phyloP scores from a whole-genome alignment of 768 basidiomycete species.

The Lanmaoa pseudosensibilis region DNA sequence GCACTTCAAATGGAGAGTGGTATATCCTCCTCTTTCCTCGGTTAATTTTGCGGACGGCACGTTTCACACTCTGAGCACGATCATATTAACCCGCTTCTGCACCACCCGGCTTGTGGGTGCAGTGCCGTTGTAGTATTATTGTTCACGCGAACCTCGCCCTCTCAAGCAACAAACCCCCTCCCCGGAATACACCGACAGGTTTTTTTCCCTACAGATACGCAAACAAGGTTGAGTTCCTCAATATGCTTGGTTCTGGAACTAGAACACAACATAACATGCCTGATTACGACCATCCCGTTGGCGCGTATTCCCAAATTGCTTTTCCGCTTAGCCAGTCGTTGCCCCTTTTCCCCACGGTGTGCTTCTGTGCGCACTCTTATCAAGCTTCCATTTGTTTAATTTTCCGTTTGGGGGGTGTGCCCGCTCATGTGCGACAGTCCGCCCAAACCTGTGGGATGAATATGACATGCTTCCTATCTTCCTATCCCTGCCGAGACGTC shows the following conservation, averaged over 20 bases:
- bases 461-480: not conserved
- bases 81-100: not conserved
- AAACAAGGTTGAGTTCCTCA: conserved; percentile 19
- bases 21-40: not conserved
- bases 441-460: conserved; percentile 4
- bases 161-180: not conserved
- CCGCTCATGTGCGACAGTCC: conserved; percentile 3
- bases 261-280: not conserved
- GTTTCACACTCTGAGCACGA: not conserved
- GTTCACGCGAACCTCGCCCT: conserved; percentile 3
- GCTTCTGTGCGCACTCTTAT: conserved; percentile 15
- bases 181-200: not conserved
- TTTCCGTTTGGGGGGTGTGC: conserved; percentile 2
- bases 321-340: not conserved
- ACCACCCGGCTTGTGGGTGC: not conserved
- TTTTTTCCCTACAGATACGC: not conserved
- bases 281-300: conserved; percentile 8
- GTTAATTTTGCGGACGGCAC: not conserved
- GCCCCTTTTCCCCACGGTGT: conserved; percentile 10
- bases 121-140: not conserved
- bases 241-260: not conserved
- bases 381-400: conserved; percentile 15
- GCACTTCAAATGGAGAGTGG: not conserved
- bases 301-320: not conserved
- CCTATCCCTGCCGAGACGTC: not conserved